Conservation (phyloP, 352 stramenopile species). For the Globisporangium lucens region DNA sequence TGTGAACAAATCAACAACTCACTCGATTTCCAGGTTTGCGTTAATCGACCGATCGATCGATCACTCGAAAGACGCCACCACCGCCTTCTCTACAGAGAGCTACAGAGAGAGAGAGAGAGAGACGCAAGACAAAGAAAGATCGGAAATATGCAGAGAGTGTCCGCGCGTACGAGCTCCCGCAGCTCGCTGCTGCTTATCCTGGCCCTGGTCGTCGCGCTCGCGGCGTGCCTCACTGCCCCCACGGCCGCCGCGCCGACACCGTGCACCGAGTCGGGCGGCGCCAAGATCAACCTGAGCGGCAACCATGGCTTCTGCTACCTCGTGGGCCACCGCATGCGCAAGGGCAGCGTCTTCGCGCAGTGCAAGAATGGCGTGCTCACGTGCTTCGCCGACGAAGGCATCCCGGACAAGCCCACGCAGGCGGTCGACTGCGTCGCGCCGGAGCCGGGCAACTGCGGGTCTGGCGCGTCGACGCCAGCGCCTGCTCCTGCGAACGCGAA, state of each 20-base stretch:
- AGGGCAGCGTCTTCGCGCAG: constrained; percentile 33
- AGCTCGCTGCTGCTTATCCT: constrained; percentile 1
- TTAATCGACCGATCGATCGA: not conserved
- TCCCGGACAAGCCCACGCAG: constrained; percentile 35
- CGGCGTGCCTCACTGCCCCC: not conserved
- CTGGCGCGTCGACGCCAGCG: constrained; percentile 11
- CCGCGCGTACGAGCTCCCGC: not conserved
- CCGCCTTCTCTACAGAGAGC: not conserved
- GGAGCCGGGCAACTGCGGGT: constrained; percentile 30
- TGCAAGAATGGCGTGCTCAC: constrained; percentile 33
- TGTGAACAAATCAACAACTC: constrained; percentile 1
- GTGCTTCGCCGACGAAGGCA: constrained; percentile 42
- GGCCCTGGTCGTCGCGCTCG: not conserved
- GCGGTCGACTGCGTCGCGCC: constrained; percentile 28
- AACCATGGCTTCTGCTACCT: constrained; percentile 48
- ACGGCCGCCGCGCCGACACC: constrained; percentile 8
- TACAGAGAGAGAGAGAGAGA: not conserved
- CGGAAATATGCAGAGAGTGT: not conserved
- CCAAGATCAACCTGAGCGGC: constrained; percentile 29
- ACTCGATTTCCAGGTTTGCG: not conserved
- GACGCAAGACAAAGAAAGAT: not conserved
- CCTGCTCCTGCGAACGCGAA: constrained; percentile 9
- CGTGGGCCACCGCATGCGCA: constrained; percentile 39
- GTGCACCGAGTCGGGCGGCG: constrained; percentile 28
- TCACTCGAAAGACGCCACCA: not conserved